Base-by-base conservation (phyloP, 345 rosid genomes). In the Tarenaya hassleriana region DNA sequence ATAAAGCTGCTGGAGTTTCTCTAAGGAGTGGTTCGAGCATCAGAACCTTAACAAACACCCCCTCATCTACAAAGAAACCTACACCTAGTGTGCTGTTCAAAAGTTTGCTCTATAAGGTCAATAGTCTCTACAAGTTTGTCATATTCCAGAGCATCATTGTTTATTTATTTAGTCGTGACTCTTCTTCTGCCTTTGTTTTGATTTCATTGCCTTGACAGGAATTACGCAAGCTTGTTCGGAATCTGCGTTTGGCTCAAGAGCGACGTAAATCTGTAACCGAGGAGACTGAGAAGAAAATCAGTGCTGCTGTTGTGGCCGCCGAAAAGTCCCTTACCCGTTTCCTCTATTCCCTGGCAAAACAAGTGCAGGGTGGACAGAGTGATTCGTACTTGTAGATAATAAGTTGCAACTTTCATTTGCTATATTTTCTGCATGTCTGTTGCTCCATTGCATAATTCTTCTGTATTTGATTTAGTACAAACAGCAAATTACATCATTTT, bases 201-300 rank as follows among this genome's bases (percentile, higher is more conserved):
- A 10, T 16, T 11, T 49, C 40, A 13, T 44, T 34, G 8, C 57
- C 61, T 44, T 55, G 9, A 46, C 58, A 89, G 97, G 90, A 86
- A 59, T 58, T 91, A 47, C 87, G 88, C 18, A 80, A 70, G 56
- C 92, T 84, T 55, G 89, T 91, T 34, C 76, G 88, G 42, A 71
- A 46, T 64, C 84, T 84, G 45, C 88, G 80, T 18, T 45, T 67
- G 27, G 69, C 50, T 63, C 74, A 68, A 52, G 83, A 84, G 43
- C 73, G 47, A 52, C 48, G 62, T 16, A 64, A 61, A 59, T 31
- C 11, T 7, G 16, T 34, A 33, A 16, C 60, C 1, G 70, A 72
- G 41, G 94, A 52, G 63, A 67, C 54, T 5, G 63, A 73, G 60
- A 70, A 72, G 41, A 61, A 75, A 32, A 58, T 47, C 3, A 75